These are phyloP conservation scores for Trichoderma virens DNA, from an alignment of 495 filamentous ascomycete species.

Conservation along the genomic window DNA sequence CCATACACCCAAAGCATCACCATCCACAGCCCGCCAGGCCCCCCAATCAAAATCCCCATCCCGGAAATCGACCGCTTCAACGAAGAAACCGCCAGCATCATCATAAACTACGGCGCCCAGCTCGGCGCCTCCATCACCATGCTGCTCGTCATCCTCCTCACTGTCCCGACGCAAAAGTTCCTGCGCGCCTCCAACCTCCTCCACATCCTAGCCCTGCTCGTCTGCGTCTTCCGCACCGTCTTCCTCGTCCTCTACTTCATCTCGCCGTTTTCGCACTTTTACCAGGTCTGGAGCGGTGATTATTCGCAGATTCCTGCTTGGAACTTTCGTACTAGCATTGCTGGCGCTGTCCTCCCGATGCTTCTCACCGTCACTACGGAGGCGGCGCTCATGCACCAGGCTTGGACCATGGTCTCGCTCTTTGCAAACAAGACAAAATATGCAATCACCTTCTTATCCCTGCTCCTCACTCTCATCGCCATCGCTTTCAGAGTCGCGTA, in stretches of 20 bases:
- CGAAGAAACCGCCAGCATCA: constrained; percentile 31
- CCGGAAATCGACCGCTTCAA: constrained; percentile 42
- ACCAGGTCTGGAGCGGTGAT: constrained; percentile 52
- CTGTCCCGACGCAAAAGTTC: constrained; percentile 23
- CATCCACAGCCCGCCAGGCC: constrained; percentile 39
- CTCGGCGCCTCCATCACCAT: constrained; percentile 66
- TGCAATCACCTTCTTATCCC: constrained; percentile 41
- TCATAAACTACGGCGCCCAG: constrained; percentile 65
- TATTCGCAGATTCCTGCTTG: constrained; percentile 38
- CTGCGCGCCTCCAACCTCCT: constrained; percentile 17
- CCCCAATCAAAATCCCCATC: constrained; percentile 46
- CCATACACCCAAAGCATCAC: constrained; percentile 52
- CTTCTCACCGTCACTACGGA: constrained; percentile 56
- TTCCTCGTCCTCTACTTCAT: constrained; percentile 53
- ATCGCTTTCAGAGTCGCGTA: constrained; percentile 54
- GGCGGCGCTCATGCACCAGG: constrained; percentile 64
- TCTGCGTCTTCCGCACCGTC: constrained; percentile 55
- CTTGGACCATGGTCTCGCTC: constrained; percentile 52
- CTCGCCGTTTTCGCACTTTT: constrained; percentile 49
- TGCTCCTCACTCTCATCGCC: constrained; percentile 44
- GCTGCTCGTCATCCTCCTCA: constrained; percentile 49
- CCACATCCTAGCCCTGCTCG: constrained; percentile 22
- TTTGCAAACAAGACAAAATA: constrained; percentile 31
- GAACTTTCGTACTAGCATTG: constrained; percentile 44
- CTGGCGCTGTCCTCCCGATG: constrained; percentile 45